Conservation (phyloP, 148 eudicot species). For the Amaranthus cruentus region DNA sequence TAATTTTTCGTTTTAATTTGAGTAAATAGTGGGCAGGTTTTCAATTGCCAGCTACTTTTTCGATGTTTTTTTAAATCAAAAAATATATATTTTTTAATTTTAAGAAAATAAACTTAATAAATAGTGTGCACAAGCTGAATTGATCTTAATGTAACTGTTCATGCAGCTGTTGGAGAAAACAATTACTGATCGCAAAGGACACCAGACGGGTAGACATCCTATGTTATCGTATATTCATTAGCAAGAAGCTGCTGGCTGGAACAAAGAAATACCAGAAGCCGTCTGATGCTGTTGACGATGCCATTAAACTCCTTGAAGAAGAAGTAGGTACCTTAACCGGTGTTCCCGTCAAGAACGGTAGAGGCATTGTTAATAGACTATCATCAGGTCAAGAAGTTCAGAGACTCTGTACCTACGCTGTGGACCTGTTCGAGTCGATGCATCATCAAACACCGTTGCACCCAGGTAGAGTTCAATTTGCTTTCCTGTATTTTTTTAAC, state of each 20-base stretch:
- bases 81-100: too few relatives aligned
- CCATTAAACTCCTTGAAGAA: constrained; percentile 62
- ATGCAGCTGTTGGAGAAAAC: constrained; percentile 77
- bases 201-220: constrained; percentile 80
- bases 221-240: constrained; percentile 69
- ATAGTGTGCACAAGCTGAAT: not conserved
- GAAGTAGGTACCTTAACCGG: constrained; percentile 79
- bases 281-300: constrained; percentile 52
- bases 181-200: constrained; percentile 62
- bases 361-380: constrained; percentile 87
- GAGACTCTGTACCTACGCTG: constrained; percentile 57
- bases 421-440: constrained; percentile 48
- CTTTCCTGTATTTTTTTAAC: not conserved
- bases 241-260: constrained; percentile 63
- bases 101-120: too few relatives aligned
- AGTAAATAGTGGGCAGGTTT: too few relatives aligned
- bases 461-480: constrained; percentile 31
- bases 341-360: constrained; percentile 61
- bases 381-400: constrained; percentile 75
- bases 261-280: constrained; percentile 48
- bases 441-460: constrained; percentile 14
- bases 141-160: not conserved
- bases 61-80: not conserved
- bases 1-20: too few relatives aligned
- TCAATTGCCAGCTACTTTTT: not conserved